A percentile compares a stretch with the other conserved stretches of the same genome.
Conservation (phyloP, 352 stramenopile species). For the Phytopythium aichiense region DNA sequence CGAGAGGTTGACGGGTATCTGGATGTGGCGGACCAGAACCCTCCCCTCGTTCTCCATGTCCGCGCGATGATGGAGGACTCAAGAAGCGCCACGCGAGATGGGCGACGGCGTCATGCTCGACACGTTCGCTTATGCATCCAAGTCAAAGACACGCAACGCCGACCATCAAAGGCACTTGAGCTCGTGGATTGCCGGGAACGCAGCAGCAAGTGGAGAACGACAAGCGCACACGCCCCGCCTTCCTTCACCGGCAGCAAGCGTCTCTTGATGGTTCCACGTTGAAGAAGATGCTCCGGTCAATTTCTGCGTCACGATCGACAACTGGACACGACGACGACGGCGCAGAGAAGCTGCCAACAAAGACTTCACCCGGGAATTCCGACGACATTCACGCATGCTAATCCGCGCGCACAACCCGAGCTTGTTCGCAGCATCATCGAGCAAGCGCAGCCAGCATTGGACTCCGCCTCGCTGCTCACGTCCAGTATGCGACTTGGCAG, state of each 20-base stretch:
- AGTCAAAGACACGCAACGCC: not conserved
- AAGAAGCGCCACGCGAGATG: no score
- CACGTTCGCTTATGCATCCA: not conserved
- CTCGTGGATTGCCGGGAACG: not conserved
- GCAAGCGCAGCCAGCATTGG: no score
- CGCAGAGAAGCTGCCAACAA: not conserved
- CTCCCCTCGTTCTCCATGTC: no score
- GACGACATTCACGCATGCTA: not conserved
- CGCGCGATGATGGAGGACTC: no score
- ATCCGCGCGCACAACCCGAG: not conserved
- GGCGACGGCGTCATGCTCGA: no score
- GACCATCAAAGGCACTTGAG: not conserved
- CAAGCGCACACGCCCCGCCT: not conserved
- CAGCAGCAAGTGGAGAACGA: not conserved
- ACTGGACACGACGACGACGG: no score
- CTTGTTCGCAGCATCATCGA: not conserved
- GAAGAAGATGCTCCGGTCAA: not conserved
- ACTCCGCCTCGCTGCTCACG: no score
- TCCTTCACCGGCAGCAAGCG: no score
- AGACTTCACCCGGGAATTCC: not conserved
- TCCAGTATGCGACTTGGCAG: no score
- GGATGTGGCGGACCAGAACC: no score
- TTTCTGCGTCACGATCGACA: not conserved
- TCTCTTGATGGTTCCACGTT: not conserved
- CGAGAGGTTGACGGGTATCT: no score